Evolutionary conservation across 2,329 filamentous ascomycete species (phyloP), one percentile per base, ranked within the genome.

Genomic region (Mycosphaerella arachidis): DNA sequence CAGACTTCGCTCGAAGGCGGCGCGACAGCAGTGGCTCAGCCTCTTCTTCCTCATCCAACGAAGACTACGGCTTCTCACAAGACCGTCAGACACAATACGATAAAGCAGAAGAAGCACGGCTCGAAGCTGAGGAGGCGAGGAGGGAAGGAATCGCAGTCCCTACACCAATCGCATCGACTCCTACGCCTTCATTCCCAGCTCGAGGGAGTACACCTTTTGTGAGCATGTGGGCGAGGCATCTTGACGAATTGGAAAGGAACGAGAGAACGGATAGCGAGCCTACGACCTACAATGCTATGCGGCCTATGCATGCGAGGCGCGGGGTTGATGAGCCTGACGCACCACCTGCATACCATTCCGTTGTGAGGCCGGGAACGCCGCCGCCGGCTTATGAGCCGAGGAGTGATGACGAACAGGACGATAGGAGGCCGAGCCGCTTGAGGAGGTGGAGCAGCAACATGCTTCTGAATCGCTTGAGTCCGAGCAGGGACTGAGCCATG

Each of bases 331-430:
- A 60, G 9, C 46, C 61, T 9, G 69, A 70, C 48, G 66, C 67
- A 16, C 69, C 69, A n/a, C 69, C 69, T 35, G 63, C 71, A 4
- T 73, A 73, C 52, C 64, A 69, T 24, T 68, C 56, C 48, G 68
- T 64, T 48, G 61, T 72, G 5, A 58, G 70, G 16, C 60, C 67
- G 0, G 59, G 65, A 9, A 67, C 69, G 20, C 70, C 71, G 16
- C 71, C 71, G 18, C 71, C 71, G 2, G 70, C 71, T 18, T 72
- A 72, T 40, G 68, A 69, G 57, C 68, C 70, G 12, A 57, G 68
- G 5, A 66, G 58, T 40, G 69, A 70, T 33, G 70, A 71, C 35
- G 68, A 71, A 55, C 4, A 48, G 58, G 9, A 27, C 12, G 13
- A 37, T 24, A 1, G 48, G 24, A 45, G 57, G 13, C 57, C 48